phyloP scores from a whole-genome alignment of 164 flowering plant genomes.

The Malania oleifera region DNA sequence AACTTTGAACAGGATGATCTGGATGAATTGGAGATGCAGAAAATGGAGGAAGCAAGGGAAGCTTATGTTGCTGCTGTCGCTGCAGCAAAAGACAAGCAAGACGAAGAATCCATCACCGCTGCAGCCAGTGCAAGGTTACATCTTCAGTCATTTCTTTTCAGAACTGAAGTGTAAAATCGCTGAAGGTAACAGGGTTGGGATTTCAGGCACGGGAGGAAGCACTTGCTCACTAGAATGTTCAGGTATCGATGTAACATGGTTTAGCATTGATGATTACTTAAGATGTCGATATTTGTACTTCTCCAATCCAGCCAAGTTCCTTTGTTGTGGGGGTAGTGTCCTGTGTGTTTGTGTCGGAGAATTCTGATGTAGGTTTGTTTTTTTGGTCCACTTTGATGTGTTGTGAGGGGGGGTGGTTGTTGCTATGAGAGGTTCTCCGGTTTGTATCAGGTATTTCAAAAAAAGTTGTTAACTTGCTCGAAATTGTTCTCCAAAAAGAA shows the following conservation, averaged over 20 bases:
- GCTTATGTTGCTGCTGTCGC: slow-evolving; percentile 67
- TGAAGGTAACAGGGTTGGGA: slow-evolving; percentile 4
- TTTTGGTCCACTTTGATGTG: no score
- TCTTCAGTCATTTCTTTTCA: slow-evolving; percentile 58
- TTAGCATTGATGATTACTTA: not conserved
- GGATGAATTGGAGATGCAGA: slow-evolving; percentile 45
- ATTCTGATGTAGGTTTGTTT: no score
- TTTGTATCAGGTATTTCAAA: no score
- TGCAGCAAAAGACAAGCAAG: slow-evolving; percentile 63
- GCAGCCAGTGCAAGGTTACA: slow-evolving; percentile 60
- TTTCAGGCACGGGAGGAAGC: not conserved
- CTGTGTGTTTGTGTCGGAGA: no score
- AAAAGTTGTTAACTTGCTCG: no score
- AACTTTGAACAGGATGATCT: slow-evolving; percentile 47
- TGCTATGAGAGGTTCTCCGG: no score
- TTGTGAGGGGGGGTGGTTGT: no score
- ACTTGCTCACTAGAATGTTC: slow-evolving; percentile 2
- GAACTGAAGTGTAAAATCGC: slow-evolving; percentile 7
- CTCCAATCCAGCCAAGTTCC: no score
- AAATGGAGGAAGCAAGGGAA: slow-evolving; percentile 73
- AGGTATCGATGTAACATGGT: not conserved
- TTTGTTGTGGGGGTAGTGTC: no score
- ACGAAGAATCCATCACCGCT: slow-evolving; percentile 64
- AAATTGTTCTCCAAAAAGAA: no score
- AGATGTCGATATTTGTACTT: no score